phyloP scores from a whole-genome alignment of 2,329 filamentous ascomycete genomes.

The Dactylellina parvicollis region DNA sequence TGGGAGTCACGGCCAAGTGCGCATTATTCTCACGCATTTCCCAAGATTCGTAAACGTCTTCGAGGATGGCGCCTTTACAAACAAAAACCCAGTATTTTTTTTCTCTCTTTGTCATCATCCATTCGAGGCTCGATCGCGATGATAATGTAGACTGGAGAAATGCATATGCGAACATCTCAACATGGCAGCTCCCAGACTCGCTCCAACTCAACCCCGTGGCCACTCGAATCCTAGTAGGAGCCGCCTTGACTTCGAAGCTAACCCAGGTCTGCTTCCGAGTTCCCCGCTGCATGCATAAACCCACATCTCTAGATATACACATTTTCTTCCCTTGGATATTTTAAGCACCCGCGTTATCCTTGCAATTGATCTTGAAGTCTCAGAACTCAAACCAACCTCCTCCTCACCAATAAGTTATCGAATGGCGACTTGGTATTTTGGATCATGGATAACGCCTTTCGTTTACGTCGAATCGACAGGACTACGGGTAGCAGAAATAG shows the following conservation, averaged over 20 bases:
- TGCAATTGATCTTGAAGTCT: slow-evolving; percentile 18
- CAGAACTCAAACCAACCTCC: slow-evolving; percentile 27
- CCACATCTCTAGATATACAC: slow-evolving; percentile 23
- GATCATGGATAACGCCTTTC: not conserved
- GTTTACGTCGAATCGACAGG: not conserved
- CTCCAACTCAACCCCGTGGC: slow-evolving; percentile 28
- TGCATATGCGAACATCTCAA: slow-evolving; percentile 3
- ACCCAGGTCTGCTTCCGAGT: slow-evolving; percentile 51
- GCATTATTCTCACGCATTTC: not conserved
- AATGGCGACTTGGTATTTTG: slow-evolving; percentile 7
- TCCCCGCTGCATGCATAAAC: slow-evolving; percentile 53
- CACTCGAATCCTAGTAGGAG: too few relatives aligned
- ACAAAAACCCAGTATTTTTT: too few relatives aligned
- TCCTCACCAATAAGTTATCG: slow-evolving; percentile 19
- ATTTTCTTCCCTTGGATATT: slow-evolving; percentile 8
- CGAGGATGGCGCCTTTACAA: not conserved
- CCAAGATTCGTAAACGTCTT: not conserved
- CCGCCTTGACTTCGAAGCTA: too few relatives aligned
- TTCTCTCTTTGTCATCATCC: not conserved
- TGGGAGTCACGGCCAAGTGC: not conserved
- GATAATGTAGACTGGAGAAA: slow-evolving; percentile 3
- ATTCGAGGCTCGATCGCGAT: not conserved
- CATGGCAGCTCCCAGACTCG: slow-evolving; percentile 15
- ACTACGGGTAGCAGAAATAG: not conserved
- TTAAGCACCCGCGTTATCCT: slow-evolving; percentile 35